Evolutionary conservation across 352 stramenopile genomes (phyloP).

Genomic region (Phytophthora pluvialis): DNA sequence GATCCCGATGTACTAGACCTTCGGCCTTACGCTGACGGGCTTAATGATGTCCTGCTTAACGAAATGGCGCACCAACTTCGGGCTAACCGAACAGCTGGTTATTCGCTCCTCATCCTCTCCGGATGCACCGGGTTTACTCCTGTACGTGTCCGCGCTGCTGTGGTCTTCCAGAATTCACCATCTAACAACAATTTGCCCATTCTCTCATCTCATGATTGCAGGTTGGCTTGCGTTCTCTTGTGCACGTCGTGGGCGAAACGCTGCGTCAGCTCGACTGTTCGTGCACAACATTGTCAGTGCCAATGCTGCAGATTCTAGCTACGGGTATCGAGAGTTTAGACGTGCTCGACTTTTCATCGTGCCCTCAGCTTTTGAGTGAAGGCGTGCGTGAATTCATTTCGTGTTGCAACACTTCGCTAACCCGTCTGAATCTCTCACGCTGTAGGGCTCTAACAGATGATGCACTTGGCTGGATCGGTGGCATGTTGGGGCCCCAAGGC

Average conservation of each 20-base stretch:
- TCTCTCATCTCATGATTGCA: conserved; percentile 23
- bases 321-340: conserved; percentile 69
- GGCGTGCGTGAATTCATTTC: conserved; percentile 73
- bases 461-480: conserved; percentile 73
- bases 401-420: conserved; percentile 65
- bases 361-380: conserved; percentile 57
- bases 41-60: conserved; percentile 65
- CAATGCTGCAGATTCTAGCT: conserved; percentile 75
- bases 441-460: conserved; percentile 75
- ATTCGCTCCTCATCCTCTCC: conserved; percentile 60
- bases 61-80: conserved; percentile 65
- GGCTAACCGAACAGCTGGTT: conserved; percentile 46
- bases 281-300: conserved; percentile 49
- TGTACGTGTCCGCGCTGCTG: conserved; percentile 18
- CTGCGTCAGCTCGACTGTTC: conserved; percentile 65
- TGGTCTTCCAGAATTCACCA: not conserved
- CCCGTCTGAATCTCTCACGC: conserved; percentile 61
- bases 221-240: conserved; percentile 76
- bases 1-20: conserved; percentile 71
- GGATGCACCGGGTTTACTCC: conserved; percentile 61
- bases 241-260: conserved; percentile 55
- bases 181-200: conserved; percentile 7
- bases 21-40: conserved; percentile 43
- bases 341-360: conserved; percentile 65
- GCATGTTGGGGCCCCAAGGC: conserved; percentile 63